Conservation (phyloP, 148 eudicot species). For the Persicaria maculosa region DNA sequence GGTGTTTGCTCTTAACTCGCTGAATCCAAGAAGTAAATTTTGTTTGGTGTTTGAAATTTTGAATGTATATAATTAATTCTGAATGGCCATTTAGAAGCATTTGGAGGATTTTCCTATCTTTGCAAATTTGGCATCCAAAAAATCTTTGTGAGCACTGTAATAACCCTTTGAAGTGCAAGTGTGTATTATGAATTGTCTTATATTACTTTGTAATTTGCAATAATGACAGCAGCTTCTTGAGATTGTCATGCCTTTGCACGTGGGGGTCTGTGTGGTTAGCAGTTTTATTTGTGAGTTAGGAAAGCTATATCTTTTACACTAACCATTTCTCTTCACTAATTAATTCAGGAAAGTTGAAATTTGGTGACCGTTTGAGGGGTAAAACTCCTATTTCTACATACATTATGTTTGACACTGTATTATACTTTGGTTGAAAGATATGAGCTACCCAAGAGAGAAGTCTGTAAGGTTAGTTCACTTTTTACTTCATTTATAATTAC, state of each 20-base stretch:
- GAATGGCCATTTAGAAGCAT: neutral
- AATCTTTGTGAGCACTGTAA: too few relatives aligned
- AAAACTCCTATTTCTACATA: neutral
- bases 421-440: neutral
- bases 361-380: neutral
- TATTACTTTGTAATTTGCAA: too few relatives aligned
- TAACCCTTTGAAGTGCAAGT: too few relatives aligned
- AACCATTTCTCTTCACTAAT: neutral
- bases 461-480: slow-evolving; percentile 10
- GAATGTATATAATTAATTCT: neutral
- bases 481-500: neutral
- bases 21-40: neutral
- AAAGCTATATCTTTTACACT: slow-evolving; percentile 1
- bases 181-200: too few relatives aligned
- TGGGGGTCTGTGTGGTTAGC: neutral
- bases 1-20: neutral
- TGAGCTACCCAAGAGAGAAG: slow-evolving; percentile 12
- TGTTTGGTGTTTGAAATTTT: neutral
- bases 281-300: neutral
- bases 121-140: too few relatives aligned
- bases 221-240: too few relatives aligned
- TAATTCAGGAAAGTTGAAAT: neutral
- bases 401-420: neutral
- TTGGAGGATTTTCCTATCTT: too few relatives aligned
- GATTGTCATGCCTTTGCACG: neutral